Evolutionary conservation across 1,284 basidiomycete genomes (phyloP), one percentile per base, ranked within the genome.

Genomic region (Serendipita sp.): DNA sequence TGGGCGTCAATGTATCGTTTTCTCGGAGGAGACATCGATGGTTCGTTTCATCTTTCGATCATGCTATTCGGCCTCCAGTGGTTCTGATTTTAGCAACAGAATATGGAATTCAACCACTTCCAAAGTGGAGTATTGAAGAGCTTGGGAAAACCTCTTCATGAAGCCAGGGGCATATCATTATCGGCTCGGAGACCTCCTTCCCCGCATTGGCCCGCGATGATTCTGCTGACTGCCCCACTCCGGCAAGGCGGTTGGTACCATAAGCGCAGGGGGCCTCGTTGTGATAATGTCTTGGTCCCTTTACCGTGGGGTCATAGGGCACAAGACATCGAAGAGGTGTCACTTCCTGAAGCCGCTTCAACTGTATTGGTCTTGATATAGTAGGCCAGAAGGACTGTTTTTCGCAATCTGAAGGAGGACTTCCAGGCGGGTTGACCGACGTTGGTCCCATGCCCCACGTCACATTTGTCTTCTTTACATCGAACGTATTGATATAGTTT

Each of bases 1-100:
- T 93, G 88, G 88, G 86, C 91, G 3, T 85, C 89, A 0, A 86
- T 93, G 78, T 74, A 87, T 66, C 82, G 91, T 10, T 87, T 95
- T 65, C 76, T 86, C n/a, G 74, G 74, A 0, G 76, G 75, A 1
- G 81, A 85, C 66, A 74, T 78, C 45, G 93, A 96, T 67, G 53
- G 53, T 58, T 8, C 32, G 53, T 10, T 41, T 13, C 13, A 44
- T 22, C 13, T 41, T 41, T 41, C 38, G 38, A 41, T 41, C 38
- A 41, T 41, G 38, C 13, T 13, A 13, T 41, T 41, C 13, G 6
- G 38, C 5, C 6, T 8, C 45, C 45, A n/a, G n/a, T 49, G 45
- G 42, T 44, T 12, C 45, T 17, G 29, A 29, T 49, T 49, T 6
- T 49, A 29, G 45, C 8, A 8, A 49, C 45, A 72, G 77, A 76